These are phyloP conservation scores for Meredithiella fracta DNA, from an alignment of 2,329 filamentous ascomycete species.

Conservation along the genomic window DNA sequence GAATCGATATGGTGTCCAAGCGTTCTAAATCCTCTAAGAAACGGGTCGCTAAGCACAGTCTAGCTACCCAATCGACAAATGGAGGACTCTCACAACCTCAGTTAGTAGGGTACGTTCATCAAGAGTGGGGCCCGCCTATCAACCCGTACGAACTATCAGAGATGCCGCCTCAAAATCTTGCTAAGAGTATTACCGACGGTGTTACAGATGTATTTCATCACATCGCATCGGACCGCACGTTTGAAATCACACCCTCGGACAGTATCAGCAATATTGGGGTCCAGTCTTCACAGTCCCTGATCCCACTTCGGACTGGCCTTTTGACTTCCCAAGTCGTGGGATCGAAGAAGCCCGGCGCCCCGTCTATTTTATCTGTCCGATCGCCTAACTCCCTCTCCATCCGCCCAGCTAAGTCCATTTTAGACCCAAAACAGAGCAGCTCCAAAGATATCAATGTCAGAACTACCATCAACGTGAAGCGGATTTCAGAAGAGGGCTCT, in stretches of 20 bases:
- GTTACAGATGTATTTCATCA: no score
- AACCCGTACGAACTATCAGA: background rate
- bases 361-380: background rate
- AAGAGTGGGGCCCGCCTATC: background rate
- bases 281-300: background rate
- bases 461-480: background rate
- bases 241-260: background rate
- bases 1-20: no score
- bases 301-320: background rate
- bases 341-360: background rate
- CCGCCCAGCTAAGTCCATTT: background rate
- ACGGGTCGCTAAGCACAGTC: no score
- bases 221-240: background rate
- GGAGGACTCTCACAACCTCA: background rate
- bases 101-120: background rate
- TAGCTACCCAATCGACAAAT: background rate
- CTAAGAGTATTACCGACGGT: no score
- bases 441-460: background rate
- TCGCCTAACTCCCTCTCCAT: background rate
- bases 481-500: background rate
- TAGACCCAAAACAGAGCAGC: background rate
- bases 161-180: no score
- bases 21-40: background rate
- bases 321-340: background rate
- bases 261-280: slow-evolving; percentile 3